A percentile compares a stretch with the other conserved stretches of the same genome.
Evolutionary conservation across 495 filamentous ascomycete genomes (phyloP).

Genomic region (Penicillium manginii): DNA sequence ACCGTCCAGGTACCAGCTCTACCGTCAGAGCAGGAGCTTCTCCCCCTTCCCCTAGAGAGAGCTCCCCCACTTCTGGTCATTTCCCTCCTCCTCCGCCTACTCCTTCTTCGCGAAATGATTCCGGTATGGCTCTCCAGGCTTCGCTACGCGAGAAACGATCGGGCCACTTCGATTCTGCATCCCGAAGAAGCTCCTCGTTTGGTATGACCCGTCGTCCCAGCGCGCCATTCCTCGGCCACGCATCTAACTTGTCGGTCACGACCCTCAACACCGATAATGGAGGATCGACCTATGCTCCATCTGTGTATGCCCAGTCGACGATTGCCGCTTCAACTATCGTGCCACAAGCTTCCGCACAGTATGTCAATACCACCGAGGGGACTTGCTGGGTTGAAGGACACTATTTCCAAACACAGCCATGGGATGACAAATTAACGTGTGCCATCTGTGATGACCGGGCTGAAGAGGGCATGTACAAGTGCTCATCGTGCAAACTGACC

Average conservation of each 20-base stretch:
- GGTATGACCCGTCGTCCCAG: constrained; percentile 81
- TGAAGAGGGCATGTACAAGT: constrained; percentile 89
- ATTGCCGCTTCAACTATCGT: constrained; percentile 98
- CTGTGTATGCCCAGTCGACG: constrained; percentile 93
- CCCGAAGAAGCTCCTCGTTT: constrained; percentile 88
- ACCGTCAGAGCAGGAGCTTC: constrained; percentile 67
- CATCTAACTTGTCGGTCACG: constrained; percentile 80
- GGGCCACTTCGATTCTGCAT: constrained; percentile 85
- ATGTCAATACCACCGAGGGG: constrained; percentile 82
- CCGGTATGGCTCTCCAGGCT: constrained; percentile 81
- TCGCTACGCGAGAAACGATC: constrained; percentile 92
- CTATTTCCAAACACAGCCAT: constrained; percentile 73
- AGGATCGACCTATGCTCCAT: constrained; percentile 86
- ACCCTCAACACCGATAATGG: constrained; percentile 76
- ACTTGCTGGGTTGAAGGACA: constrained; percentile 94
- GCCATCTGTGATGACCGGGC: constrained; percentile 87
- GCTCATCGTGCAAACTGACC: constrained; percentile 73
- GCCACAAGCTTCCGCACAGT: constrained; percentile 84
- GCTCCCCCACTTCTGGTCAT: constrained; percentile 78
- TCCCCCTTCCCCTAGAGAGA: constrained; percentile 73
- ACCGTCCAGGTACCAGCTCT: constrained; percentile 81
- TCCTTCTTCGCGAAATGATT: constrained; percentile 84
- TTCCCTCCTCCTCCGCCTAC: constrained; percentile 77
- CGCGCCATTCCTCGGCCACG: constrained; percentile 80
- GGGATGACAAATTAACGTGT: constrained; percentile 72